Evolutionary conservation across 371 early-diverging fungal genomes (phyloP).

Genomic region (Parasitella parasitica): DNA sequence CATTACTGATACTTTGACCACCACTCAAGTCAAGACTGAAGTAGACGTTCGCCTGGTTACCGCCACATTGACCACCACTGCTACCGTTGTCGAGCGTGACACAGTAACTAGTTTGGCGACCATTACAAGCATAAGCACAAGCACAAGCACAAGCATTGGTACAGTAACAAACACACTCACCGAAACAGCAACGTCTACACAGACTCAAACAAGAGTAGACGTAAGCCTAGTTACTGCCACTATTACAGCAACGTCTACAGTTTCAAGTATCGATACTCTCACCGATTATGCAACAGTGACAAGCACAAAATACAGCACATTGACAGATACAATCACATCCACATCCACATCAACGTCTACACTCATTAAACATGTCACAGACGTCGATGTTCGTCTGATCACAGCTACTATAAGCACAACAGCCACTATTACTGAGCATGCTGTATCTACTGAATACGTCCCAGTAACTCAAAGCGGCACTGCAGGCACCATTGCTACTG

Average conservation of each 20-base stretch:
- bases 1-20: neutral
- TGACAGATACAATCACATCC: neutral
- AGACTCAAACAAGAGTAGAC: neutral
- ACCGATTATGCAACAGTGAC: neutral
- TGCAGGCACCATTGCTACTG: neutral
- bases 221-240: neutral
- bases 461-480: neutral
- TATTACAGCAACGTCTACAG: neutral
- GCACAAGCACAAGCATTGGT: neutral
- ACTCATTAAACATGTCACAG: neutral
- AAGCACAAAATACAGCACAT: neutral
- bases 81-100: neutral
- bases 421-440: neutral
- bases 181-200: neutral
- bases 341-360: neutral
- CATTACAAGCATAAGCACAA: neutral
- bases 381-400: neutral
- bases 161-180: neutral
- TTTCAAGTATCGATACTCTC: neutral
- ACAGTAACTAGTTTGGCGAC: neutral
- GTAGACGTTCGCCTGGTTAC: slow-evolving; percentile 2
- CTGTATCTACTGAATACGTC: neutral
- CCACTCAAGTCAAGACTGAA: neutral
- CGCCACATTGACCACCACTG: slow-evolving; percentile 1
- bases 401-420: neutral